Conservation (phyloP, 192 early-diverging fungal species). For the Backusella westeae region DNA sequence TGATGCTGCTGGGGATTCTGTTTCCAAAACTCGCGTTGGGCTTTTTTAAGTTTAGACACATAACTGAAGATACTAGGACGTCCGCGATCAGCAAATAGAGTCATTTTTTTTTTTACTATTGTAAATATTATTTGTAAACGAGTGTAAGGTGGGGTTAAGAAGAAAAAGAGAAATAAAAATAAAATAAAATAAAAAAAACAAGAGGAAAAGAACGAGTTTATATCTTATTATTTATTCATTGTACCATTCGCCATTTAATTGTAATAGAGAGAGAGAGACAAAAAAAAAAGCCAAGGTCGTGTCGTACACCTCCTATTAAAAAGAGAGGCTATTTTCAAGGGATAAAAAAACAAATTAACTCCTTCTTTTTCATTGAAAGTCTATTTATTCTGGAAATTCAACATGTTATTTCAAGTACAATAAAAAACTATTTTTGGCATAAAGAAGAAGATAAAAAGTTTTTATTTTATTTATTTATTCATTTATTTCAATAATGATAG, state of each 20-base stretch:
- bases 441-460: not conserved
- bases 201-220: not conserved
- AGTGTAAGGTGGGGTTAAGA: not conserved
- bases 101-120: not conserved
- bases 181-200: not conserved
- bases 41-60: not conserved
- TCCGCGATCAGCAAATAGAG: not conserved
- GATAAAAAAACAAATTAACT: not conserved
- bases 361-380: not conserved
- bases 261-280: not conserved
- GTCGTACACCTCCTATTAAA: not conserved
- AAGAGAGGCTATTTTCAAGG: not conserved
- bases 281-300: not conserved
- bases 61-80: not conserved
- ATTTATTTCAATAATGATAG: not conserved
- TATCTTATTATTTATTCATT: slow-evolving; percentile 1
- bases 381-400: not conserved
- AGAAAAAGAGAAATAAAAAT: not conserved
- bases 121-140: not conserved
- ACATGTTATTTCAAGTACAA: not conserved
- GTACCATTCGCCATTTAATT: not conserved
- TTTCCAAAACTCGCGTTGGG: not conserved
- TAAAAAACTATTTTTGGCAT: not conserved
- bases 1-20: not conserved
- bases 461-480: not conserved